These are phyloP conservation scores for Lactifluus piperatus DNA, from an alignment of 768 basidiomycete genomes.

Conservation along the genomic window DNA sequence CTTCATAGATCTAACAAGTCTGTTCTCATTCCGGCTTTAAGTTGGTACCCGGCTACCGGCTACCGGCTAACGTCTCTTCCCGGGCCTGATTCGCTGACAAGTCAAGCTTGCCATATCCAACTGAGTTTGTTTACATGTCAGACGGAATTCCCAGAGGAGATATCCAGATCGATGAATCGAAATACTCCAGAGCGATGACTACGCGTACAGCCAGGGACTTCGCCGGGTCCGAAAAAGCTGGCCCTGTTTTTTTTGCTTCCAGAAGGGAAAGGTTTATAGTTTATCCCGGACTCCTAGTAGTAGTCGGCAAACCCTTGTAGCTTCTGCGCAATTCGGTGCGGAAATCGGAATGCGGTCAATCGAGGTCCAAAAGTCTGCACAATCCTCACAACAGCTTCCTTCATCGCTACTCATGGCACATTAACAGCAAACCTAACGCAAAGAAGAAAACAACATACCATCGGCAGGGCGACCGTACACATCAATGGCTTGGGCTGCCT, in stretches of 20 bases:
- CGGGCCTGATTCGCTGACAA: neutral
- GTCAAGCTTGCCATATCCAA: neutral
- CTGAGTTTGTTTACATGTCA: neutral
- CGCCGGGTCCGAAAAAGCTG: neutral
- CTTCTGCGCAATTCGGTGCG: conserved; percentile 55
- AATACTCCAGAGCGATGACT: neutral
- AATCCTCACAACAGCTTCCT: conserved; percentile 56
- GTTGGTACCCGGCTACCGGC: neutral
- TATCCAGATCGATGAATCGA: neutral
- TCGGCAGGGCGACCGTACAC: conserved; percentile 45
- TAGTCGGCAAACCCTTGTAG: conserved; percentile 68
- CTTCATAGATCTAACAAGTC: neutral
- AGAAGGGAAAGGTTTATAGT: neutral
- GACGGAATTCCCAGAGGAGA: neutral
- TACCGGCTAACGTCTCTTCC: neutral
- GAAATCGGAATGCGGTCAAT: conserved; percentile 68
- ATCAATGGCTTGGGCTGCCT: conserved; percentile 45
- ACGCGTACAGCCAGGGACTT: neutral
- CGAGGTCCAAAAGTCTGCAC: conserved; percentile 68
- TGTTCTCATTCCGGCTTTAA: neutral
- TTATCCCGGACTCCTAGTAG: conserved; percentile 26
- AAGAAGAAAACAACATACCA: conserved; percentile 37
- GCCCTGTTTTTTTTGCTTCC: neutral
- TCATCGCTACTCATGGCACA: conserved; percentile 39
- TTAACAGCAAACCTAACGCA: neutral